phyloP scores from a whole-genome alignment of 768 basidiomycete species.

The Russula olivacea region DNA sequence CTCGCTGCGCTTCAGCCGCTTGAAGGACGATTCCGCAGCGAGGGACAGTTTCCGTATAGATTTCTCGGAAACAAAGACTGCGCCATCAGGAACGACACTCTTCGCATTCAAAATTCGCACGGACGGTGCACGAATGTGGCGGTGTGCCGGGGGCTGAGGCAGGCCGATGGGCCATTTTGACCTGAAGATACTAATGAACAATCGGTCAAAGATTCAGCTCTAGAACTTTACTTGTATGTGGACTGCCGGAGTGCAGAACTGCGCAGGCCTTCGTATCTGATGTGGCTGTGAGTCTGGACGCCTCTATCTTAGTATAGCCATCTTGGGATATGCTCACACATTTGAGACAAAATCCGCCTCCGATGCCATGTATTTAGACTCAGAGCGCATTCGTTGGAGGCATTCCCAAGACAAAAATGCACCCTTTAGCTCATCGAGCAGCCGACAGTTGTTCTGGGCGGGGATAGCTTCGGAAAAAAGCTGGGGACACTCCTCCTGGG shows the following conservation, averaged over 20 bases:
- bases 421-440: slow-evolving; percentile 36
- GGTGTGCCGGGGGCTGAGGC: slow-evolving; percentile 37
- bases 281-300: neutral
- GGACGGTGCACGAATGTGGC: slow-evolving; percentile 30
- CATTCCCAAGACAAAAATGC: slow-evolving; percentile 45
- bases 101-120: slow-evolving; percentile 42
- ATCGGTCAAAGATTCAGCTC: slow-evolving; percentile 10
- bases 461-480: slow-evolving; percentile 36
- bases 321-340: slow-evolving; percentile 37
- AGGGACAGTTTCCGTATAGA: slow-evolving; percentile 39
- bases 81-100: slow-evolving; percentile 44
- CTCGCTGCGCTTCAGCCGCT: slow-evolving; percentile 39
- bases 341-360: slow-evolving; percentile 53
- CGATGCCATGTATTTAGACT: slow-evolving; percentile 42
- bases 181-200: slow-evolving; percentile 29
- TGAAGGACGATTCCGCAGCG: slow-evolving; percentile 43
- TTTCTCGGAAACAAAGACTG: slow-evolving; percentile 41
- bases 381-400: slow-evolving; percentile 38
- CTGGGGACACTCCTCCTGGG: slow-evolving; percentile 33
- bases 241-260: slow-evolving; percentile 41
- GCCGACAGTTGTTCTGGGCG: slow-evolving; percentile 25
- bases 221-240: slow-evolving; percentile 36
- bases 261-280: slow-evolving; percentile 46
- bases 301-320: neutral
- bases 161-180: slow-evolving; percentile 45